Evolutionary conservation across 75 land plant species (phyloP), one percentile per base, ranked within the genome.

Genomic region (Ceratopteris richardii): DNA sequence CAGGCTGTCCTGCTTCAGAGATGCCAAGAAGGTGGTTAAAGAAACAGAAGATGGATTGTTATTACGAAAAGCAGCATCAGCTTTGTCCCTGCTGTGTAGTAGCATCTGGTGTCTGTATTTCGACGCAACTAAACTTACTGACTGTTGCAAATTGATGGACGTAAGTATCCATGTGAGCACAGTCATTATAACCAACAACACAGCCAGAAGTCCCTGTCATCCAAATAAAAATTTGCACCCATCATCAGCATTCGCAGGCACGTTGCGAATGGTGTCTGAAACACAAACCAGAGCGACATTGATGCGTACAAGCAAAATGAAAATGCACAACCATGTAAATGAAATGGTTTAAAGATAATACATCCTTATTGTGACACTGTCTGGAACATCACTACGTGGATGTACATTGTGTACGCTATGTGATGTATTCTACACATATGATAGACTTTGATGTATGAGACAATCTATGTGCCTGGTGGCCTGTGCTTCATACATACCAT

Each of bases 21-120:
- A 61, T 11, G 37, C 66, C 11, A 78, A 31, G n/a, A 56, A 10
- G 10, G 46, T 40, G 26, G 67, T 66, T 29, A 74, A 62, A 23
- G 62, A 65, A 25, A 9, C n/a, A 23, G 77, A 25, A 0, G 77
- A 63, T 16, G 69, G 52, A 30, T 47, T 66, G 1, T 43, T 43
- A 18, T 29, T 37, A 6, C 54, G 60, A 20, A 62, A 24, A 0
- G 70, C 21, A 5, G 60, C 27, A 0, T 29, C 62, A 19, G 66
- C 25, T n/a, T 29, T 46, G 47, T 60, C 65, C 40, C 58, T 55
- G 21, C 59, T 48, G 16, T 48, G 29, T 18, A 58, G 31, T 19
- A 33, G 53, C 23, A 73, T 14, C 36, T 57, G 42, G 23, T 17
- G 28, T 20, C 44, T 27, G 1, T 3, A 52, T 14, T 52, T 26